A percentile compares a stretch with the other conserved stretches of the same genome.
Evolutionary conservation across 1,139 yeast species (phyloP).

Genomic region (Blastobotrys persicus): DNA sequence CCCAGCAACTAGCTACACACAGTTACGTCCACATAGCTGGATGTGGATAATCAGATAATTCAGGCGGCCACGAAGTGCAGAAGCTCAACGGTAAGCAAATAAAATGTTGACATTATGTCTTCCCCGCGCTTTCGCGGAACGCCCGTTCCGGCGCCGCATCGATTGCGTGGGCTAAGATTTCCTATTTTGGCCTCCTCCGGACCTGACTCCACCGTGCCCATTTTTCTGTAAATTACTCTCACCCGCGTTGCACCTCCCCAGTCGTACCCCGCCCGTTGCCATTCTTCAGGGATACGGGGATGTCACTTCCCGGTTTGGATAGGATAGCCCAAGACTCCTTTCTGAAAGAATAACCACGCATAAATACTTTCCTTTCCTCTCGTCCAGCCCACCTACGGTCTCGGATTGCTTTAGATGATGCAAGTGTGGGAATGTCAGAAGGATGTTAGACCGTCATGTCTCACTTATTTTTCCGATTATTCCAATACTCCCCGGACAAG

Average conservation of each 20-base stretch:
- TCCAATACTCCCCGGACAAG: neutral
- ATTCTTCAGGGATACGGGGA: too few species aligned
- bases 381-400: neutral
- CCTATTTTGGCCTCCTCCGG: neutral
- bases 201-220: neutral
- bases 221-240: neutral
- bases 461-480: neutral
- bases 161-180: neutral
- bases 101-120: neutral
- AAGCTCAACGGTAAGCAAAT: too few species aligned
- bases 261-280: too few species aligned
- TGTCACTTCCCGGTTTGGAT: neutral
- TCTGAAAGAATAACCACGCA: neutral
- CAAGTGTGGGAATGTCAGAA: too few species aligned
- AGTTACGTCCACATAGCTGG: too few species aligned
- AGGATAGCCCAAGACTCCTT: neutral
- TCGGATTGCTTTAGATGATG: too few species aligned
- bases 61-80: too few species aligned
- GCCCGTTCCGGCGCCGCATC: neutral
- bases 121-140: neutral
- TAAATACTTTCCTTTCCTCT: too few species aligned
- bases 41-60: too few species aligned
- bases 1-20: too few species aligned
- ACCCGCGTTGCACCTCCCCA: too few species aligned
- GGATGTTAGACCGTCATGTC: neutral